Conservation (phyloP, 176 grass and related monocot genomes). For the Triticum timopheevii region DNA sequence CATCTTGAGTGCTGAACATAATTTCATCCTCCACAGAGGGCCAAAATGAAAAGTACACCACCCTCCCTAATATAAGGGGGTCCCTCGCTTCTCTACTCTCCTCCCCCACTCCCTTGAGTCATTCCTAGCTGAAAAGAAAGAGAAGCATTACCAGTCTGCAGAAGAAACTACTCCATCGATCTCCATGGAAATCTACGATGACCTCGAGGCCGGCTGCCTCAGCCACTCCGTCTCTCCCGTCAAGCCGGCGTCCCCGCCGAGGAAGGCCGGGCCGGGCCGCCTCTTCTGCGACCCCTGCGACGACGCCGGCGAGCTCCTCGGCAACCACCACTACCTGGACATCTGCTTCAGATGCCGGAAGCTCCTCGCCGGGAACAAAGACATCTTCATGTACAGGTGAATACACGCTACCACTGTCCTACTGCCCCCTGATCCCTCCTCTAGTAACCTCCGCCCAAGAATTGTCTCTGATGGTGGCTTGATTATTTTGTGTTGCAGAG, state of each 20-base stretch:
- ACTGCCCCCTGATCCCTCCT: not conserved
- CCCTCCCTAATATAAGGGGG: slow-evolving; percentile 28
- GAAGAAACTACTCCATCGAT: not conserved
- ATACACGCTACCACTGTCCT: not conserved
- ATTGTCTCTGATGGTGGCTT: slow-evolving; percentile 20
- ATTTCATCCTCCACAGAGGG: not conserved
- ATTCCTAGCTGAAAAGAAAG: not conserved
- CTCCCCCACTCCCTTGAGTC: not conserved
- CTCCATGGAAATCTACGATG: slow-evolving; percentile 35
- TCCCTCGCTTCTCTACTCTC: not conserved
- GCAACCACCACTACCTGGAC: slow-evolving; percentile 81
- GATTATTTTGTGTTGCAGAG: slow-evolving; percentile 45
- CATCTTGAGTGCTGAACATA: not conserved
- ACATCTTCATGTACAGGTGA: slow-evolving; percentile 98
- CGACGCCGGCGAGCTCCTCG: slow-evolving; percentile 39
- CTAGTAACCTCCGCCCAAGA: not conserved
- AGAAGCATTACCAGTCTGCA: not conserved
- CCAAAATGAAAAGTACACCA: not conserved
- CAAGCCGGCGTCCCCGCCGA: slow-evolving; percentile 32
- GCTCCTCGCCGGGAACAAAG: slow-evolving; percentile 57
- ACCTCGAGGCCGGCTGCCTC: slow-evolving; percentile 56
- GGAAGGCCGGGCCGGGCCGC: slow-evolving; percentile 15
- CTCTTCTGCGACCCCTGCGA: slow-evolving; percentile 67
- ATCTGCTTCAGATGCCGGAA: slow-evolving; percentile 84
- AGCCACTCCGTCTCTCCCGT: slow-evolving; percentile 24